phyloP scores from a whole-genome alignment of 352 stramenopile genomes.

The Salisapilia sapeloensis region DNA sequence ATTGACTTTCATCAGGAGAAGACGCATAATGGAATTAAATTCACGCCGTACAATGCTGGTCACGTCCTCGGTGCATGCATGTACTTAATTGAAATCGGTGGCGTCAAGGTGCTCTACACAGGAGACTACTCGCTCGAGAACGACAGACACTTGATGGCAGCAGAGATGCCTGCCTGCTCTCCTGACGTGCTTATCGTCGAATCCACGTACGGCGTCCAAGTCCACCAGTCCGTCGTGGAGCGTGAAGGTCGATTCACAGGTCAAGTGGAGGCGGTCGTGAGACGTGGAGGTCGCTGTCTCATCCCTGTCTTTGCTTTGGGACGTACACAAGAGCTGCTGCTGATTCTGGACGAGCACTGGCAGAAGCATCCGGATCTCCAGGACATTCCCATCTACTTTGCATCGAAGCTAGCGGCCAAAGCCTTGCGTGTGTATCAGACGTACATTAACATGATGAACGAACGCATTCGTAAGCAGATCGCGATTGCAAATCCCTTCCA shows the following conservation, averaged over 20 bases:
- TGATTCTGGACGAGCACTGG: slow-evolving; percentile 99
- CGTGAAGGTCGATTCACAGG: slow-evolving; percentile 94
- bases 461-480: slow-evolving; percentile 93
- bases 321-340: slow-evolving; percentile 94
- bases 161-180: slow-evolving; percentile 61
- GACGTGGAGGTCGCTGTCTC: slow-evolving; percentile 90
- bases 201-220: slow-evolving; percentile 95
- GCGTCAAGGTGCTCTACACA: slow-evolving; percentile 96
- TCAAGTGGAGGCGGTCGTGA: slow-evolving; percentile 92
- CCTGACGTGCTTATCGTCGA: slow-evolving; percentile 99
- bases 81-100: slow-evolving; percentile 98
- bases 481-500: slow-evolving; percentile 96
- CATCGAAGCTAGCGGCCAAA: slow-evolving; percentile 91
- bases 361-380: slow-evolving; percentile 87
- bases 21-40: slow-evolving; percentile 94
- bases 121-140: slow-evolving; percentile 97
- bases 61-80: slow-evolving; percentile 99
- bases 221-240: slow-evolving; percentile 92
- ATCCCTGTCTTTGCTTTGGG: slow-evolving; percentile 98
- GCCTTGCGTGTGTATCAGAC: slow-evolving; percentile 97
- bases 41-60: slow-evolving; percentile 97
- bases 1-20: slow-evolving; percentile 97
- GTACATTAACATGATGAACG: slow-evolving; percentile 99
- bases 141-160: slow-evolving; percentile 95
- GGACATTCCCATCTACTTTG: slow-evolving; percentile 98